phyloP scores from a whole-genome alignment of 805 yeast species.

The Candida arabinofermentans region DNA sequence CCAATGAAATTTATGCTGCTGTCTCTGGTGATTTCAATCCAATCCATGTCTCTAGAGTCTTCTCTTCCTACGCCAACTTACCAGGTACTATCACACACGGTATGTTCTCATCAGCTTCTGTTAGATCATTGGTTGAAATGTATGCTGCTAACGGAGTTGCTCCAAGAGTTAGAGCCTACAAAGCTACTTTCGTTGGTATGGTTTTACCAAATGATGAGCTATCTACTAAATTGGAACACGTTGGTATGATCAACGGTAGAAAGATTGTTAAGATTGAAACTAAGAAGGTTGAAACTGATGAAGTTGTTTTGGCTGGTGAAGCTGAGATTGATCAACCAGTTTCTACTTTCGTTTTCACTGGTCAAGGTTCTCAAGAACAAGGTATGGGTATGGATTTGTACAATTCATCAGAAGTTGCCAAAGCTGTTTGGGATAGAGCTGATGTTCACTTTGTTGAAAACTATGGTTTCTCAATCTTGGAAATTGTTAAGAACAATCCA shows the following conservation, averaged over 20 bases:
- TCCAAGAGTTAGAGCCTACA: conserved; percentile 91
- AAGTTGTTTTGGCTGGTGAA: conserved; percentile 81
- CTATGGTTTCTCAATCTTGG: conserved; percentile 95
- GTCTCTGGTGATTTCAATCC: conserved; percentile 99
- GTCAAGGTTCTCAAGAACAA: conserved; percentile 99
- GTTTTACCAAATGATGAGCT: conserved; percentile 92
- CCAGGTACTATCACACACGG: conserved; percentile 99
- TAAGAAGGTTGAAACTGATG: conserved; percentile 73
- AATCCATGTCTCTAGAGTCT: conserved; percentile 93
- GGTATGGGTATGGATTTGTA: conserved; percentile 99
- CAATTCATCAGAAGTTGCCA: conserved; percentile 85
- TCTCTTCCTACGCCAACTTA: conserved; percentile 86
- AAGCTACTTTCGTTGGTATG: conserved; percentile 91
- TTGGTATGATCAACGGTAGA: conserved; percentile 99
- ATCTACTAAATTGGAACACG: conserved; percentile 84
- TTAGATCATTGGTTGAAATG: conserved; percentile 91
- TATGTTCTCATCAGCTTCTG: conserved; percentile 96
- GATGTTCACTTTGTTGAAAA: conserved; percentile 87
- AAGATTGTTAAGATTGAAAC: conserved; percentile 93
- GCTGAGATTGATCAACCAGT: conserved; percentile 99
- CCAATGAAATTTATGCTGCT: conserved; percentile 94
- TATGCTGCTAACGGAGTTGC: conserved; percentile 99
- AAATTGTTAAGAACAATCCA: conserved; percentile 94
- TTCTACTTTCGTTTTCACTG: conserved; percentile 95
- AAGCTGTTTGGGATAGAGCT: conserved; percentile 96